A percentile compares a stretch with the other conserved stretches of the same genome.
These are phyloP conservation scores for Trichoderma endophyticum DNA, from an alignment of 2,329 filamentous ascomycete species.

Conservation along the genomic window DNA sequence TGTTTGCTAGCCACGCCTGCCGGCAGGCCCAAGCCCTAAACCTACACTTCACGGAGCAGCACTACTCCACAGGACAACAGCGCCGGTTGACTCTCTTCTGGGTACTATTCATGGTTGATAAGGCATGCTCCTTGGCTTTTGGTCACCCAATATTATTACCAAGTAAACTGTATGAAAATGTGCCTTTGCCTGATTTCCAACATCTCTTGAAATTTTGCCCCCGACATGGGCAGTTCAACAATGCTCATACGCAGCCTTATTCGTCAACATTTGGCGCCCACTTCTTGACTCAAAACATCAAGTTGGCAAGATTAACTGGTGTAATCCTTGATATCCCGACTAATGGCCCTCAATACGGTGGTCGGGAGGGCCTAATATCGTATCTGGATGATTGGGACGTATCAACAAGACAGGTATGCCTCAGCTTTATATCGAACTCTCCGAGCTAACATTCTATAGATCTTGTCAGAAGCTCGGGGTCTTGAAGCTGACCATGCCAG, in stretches of 20 bases:
- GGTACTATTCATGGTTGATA: neutral
- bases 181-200: neutral
- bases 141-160: neutral
- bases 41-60: neutral
- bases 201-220: neutral
- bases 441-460: neutral
- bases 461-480: neutral
- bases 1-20: neutral
- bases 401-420: neutral
- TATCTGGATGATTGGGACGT: neutral
- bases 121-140: neutral
- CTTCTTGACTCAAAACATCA: neutral
- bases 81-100: neutral
- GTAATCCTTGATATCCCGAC: neutral
- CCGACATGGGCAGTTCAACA: neutral
- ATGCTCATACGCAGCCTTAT: neutral
- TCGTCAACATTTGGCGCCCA: neutral
- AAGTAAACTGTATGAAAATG: neutral
- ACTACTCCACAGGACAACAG: neutral
- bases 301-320: neutral
- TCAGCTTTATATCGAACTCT: neutral
- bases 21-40: neutral
- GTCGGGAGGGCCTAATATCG: neutral
- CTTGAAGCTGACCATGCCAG: neutral
- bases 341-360: neutral